Base-by-base conservation (phyloP, 768 basidiomycete genomes). In the Mycena epipterygia region DNA sequence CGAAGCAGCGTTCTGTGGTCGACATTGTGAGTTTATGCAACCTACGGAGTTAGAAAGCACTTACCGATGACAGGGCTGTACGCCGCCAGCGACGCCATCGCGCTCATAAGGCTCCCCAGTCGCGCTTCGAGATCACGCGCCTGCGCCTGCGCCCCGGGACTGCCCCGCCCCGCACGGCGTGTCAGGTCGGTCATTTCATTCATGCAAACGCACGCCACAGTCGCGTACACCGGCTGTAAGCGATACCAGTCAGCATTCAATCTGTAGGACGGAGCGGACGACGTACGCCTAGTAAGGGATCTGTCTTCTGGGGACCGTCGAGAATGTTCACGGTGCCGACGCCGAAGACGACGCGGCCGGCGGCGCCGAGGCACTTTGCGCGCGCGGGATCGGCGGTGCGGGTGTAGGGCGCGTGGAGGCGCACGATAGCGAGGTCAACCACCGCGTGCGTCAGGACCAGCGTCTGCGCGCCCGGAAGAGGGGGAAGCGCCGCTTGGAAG, bases 11-110 rank as follows among this genome's bases (percentile, higher is more conserved):
- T 25, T 64, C 63, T 64, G 30, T 63, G 5, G 6, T 3, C 14
- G 21, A 1, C 16, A 30, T 5, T 16, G 29, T 55, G 19, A 55
- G 29, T 33, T 49, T 23, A 44, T 4, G 29, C 30, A 53, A 6
- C 29, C 16, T 21, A n/a, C 9, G 13, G 21, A 23, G 16, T 23
- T 25, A 5, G 35, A 16, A 35, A 7, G 6, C 3, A 13, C 66
- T 14, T 48, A 72, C 71, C 65, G 14, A 72, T 42, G 13, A 72
- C 46, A 5, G 71, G 71, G 41, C 71, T 68, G 46, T 67, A 67
- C 25, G 55, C 48, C 30, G 71, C 61, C 1, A 72, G 42, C 39
- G 65, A 63, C 30, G 61, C 62, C 71, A 72, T 64, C 3, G 56
- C 27, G 23, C 66, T 25, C 71, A 72, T 67, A n/a, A 68, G 16